Evolutionary conservation across 768 basidiomycete species (phyloP), one percentile per base, ranked within the genome.

Genomic region (Tremella mesenterica): DNA sequence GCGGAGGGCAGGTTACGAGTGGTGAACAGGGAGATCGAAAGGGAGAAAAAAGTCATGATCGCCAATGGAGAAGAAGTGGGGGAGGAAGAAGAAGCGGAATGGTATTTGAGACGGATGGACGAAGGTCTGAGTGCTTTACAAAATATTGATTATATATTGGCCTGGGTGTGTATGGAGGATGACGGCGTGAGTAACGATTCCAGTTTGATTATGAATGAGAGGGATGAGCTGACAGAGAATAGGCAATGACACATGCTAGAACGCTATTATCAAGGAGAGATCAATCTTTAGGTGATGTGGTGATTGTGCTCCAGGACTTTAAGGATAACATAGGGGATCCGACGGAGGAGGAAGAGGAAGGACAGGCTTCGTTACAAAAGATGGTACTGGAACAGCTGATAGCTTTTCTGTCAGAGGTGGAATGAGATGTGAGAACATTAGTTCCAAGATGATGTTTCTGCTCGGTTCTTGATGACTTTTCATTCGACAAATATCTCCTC

Each of bases 141-240:
- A 65, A 89, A 84, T 16, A 81, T 89, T 34, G 93, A 97, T 72
- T 96, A 92, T 63, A 86, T 96, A 55, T 74, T 96, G 33, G 90
- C 86, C 4, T 99, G 95, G 95, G 74, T 96, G 25, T 80, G 83
- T 51, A 92, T 96, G 91, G 95, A 99, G 74, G 93, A 97, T 63
- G 93, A 97, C 63, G 95, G 93, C 31, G 95, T 95, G 75, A 52
- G 86, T 74, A 3, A 0, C 33, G 33, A 36, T 10, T 18, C 12
- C 10, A 36, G 33, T 36, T 10, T 18, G 12, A 36, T n/a, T 18
- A 36, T 36, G 38, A 41, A n/a, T n/a, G 9, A 31, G 7, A 30
- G 4, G 23, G 3, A 6, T 25, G 9, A 12, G 47, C 47, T 48
- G 16, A 48, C 27, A 6, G 10, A 6, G 18, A 25, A 8, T 63